Percentiles rank a stretch among this genome's conserved stretches.
phyloP scores from a whole-genome alignment of 306 rosid genomes.

The Begonia loranthoides region DNA sequence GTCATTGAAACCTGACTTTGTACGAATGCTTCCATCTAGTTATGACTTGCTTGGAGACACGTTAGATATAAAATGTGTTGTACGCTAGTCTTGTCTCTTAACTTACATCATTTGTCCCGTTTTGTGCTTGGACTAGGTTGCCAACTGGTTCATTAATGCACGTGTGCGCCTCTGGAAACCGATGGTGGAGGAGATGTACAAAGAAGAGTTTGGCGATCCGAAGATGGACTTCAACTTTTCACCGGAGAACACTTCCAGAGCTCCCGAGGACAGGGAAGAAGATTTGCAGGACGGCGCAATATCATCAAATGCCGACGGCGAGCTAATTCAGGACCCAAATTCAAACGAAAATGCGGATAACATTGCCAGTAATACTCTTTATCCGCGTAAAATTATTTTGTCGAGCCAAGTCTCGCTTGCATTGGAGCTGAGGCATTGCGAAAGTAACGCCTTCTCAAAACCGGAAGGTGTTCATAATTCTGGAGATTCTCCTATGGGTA shows the following conservation, averaged over 20 bases:
- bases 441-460: constrained; percentile 35
- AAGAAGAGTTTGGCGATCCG: constrained; percentile 78
- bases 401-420: constrained; percentile 55
- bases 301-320: constrained; percentile 7
- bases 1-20: too few relatives aligned
- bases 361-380: too few relatives aligned
- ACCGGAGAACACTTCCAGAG: constrained; percentile 38
- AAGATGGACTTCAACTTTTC: constrained; percentile 49
- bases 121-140: constrained; percentile 32
- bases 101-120: too few relatives aligned
- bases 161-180: constrained; percentile 99
- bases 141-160: constrained; percentile 96
- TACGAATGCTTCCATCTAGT: too few relatives aligned
- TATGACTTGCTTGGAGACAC: too few relatives aligned
- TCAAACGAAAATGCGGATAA: too few relatives aligned
- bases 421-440: constrained; percentile 67
- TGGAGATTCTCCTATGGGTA: too few relatives aligned
- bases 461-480: constrained; percentile 8
- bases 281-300: constrained; percentile 29
- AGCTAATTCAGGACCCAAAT: constrained; percentile 21
- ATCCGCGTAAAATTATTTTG: too few relatives aligned
- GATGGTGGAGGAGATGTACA: constrained; percentile 97
- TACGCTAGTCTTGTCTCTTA: too few relatives aligned
- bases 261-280: constrained; percentile 30
- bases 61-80: too few relatives aligned